Evolutionary conservation across 1,284 basidiomycete species (phyloP).

Genomic region (Marasmius tenuissimus): DNA sequence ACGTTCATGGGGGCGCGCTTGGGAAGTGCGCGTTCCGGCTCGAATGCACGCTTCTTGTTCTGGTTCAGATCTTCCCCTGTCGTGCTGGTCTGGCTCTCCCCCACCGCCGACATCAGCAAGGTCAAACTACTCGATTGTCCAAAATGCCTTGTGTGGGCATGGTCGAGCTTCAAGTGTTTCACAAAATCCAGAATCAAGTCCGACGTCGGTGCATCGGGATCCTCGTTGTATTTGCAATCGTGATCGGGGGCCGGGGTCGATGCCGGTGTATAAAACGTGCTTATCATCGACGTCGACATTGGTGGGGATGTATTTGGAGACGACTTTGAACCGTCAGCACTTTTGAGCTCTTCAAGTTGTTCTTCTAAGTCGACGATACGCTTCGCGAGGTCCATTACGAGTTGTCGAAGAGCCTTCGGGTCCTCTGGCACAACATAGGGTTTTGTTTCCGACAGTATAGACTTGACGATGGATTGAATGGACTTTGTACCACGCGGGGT

Average conservation of each 20-base stretch:
- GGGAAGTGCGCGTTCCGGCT: slow-evolving; percentile 38
- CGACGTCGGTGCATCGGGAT: neutral
- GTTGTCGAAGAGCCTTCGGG: slow-evolving; percentile 3
- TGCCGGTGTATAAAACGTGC: neutral
- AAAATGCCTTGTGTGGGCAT: neutral
- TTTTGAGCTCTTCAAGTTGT: slow-evolving; percentile 1
- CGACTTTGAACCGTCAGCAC: neutral
- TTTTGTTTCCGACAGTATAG: slow-evolving; percentile 3
- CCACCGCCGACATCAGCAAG: neutral
- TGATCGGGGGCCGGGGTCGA: neutral
- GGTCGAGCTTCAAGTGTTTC: neutral
- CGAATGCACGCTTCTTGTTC: slow-evolving; percentile 26
- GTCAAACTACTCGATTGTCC: neutral
- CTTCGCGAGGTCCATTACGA: slow-evolving; percentile 11
- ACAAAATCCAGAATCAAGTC: neutral
- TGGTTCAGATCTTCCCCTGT: too few species aligned
- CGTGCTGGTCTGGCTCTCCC: too few species aligned
- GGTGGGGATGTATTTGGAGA: neutral
- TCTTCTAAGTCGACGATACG: slow-evolving; percentile 11
- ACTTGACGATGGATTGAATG: slow-evolving; percentile 4
- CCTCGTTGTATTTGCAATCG: neutral
- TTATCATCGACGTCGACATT: neutral
- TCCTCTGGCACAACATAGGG: slow-evolving; percentile 16
- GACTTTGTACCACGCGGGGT: neutral
- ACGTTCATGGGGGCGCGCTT: neutral